These are phyloP conservation scores for Citeromyces hawaiiensis DNA, from an alignment of 1,139 yeast genomes.

Conservation along the genomic window DNA sequence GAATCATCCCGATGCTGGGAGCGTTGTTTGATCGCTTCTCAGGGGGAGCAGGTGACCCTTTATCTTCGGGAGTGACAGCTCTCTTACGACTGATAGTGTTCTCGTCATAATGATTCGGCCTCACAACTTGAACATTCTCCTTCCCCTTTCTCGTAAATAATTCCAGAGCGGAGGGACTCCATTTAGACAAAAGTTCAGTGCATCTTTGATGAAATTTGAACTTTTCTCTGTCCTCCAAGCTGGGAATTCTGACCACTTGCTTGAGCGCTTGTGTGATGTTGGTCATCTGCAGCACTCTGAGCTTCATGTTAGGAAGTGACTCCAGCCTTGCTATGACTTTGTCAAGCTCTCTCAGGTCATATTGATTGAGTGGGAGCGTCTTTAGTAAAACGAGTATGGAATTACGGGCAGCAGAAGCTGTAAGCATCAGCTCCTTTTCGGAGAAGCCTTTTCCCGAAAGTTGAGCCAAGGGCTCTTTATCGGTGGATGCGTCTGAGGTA, in stretches of 20 bases:
- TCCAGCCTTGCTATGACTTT: background rate
- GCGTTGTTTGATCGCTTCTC: too few species aligned
- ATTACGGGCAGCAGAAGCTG: background rate
- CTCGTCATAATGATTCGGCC: too few species aligned
- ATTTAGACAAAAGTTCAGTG: slow-evolving; percentile 25
- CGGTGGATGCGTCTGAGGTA: background rate
- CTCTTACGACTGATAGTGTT: too few species aligned
- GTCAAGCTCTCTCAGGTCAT: background rate
- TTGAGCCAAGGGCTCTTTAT: background rate
- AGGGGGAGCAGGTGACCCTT: too few species aligned
- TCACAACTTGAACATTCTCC: too few species aligned
- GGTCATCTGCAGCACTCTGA: background rate
- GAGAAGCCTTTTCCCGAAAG: background rate
- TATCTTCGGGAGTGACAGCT: too few species aligned
- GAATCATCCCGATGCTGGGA: too few species aligned
- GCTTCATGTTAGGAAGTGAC: background rate
- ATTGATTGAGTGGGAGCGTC: background rate
- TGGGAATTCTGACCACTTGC: slow-evolving; percentile 19
- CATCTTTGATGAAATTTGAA: slow-evolving; percentile 34
- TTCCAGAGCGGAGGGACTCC: slow-evolving; percentile 14
- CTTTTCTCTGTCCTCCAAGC: slow-evolving; percentile 30
- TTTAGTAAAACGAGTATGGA: background rate
- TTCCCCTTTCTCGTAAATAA: too few species aligned
- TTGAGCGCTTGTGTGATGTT: background rate
- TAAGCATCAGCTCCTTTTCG: background rate